phyloP scores from a whole-genome alignment of 148 eudicot genomes.

The Drosera capensis region DNA sequence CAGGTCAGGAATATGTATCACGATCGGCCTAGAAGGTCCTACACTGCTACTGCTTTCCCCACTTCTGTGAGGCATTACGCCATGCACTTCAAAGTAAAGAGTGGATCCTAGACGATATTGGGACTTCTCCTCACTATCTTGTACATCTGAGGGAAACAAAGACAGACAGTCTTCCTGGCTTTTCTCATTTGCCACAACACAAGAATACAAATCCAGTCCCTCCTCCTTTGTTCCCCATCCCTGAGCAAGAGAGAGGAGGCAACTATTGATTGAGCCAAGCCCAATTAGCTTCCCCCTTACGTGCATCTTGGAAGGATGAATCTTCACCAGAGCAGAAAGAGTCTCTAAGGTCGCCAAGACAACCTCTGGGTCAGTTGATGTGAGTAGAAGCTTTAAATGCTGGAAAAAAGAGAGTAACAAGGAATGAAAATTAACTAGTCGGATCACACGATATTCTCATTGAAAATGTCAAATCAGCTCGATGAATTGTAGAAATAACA shows the following conservation, averaged over 20 bases:
- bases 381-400: constrained; percentile 92
- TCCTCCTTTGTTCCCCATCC: constrained; percentile 99
- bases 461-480: too few species aligned
- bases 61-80: constrained; percentile 35
- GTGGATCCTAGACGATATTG: constrained; percentile 79
- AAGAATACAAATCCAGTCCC: constrained; percentile 87
- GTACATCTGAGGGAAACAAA: constrained; percentile 55
- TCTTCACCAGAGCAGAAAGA: constrained; percentile 78
- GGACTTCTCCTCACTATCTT: constrained; percentile 46
- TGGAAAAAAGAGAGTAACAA: constrained; percentile 18
- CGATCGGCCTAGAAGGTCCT: constrained; percentile 29
- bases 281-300: constrained; percentile 87
- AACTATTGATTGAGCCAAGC: constrained; percentile 72
- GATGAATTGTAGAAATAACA: too few species aligned
- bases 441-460: too few species aligned
- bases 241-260: constrained; percentile 85
- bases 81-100: constrained; percentile 81
- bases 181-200: constrained; percentile 70
- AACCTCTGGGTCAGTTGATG: constrained; percentile 92
- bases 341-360: constrained; percentile 73
- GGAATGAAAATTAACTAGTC: too few species aligned
- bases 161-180: constrained; percentile 63
- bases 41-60: constrained; percentile 29
- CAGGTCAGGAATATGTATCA: constrained; percentile 69
- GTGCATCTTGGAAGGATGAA: constrained; percentile 84